Evolutionary conservation across 371 early-diverging fungal species (phyloP).

Genomic region (Coemansia sp.): DNA sequence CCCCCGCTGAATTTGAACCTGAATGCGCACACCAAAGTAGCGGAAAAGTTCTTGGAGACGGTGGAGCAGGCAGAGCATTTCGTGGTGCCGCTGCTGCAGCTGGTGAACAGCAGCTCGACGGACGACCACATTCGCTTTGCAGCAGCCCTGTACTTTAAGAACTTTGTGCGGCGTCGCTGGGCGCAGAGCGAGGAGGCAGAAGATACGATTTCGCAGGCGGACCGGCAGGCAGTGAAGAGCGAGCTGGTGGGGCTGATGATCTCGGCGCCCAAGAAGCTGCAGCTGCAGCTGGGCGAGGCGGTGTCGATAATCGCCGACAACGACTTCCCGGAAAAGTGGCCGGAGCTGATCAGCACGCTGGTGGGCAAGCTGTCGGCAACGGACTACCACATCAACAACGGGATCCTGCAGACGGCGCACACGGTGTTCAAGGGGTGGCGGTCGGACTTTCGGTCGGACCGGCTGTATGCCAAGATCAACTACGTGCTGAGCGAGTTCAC

Average conservation of each 20-base stretch:
- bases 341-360: conserved; percentile 76
- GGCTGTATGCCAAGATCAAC: conserved; percentile 84
- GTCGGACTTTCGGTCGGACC: conserved; percentile 74
- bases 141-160: conserved; percentile 91
- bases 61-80: conserved; percentile 72
- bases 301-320: conserved; percentile 84
- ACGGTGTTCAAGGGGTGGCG: conserved; percentile 95
- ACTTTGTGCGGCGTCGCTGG: conserved; percentile 90
- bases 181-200: conserved; percentile 53
- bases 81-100: conserved; percentile 67
- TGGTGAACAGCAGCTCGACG: conserved; percentile 62
- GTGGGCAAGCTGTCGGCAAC: conserved; percentile 71
- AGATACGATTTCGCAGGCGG: conserved; percentile 61
- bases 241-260: conserved; percentile 86
- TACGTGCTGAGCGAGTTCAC: conserved; percentile 84
- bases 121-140: conserved; percentile 71
- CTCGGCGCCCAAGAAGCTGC: conserved; percentile 71
- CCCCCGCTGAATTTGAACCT: too few relatives aligned
- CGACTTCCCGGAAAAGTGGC: conserved; percentile 92
- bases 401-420: conserved; percentile 89
- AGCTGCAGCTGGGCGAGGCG: conserved; percentile 89
- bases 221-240: conserved; percentile 78
- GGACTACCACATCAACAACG: conserved; percentile 82
- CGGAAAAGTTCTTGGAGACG: conserved; percentile 62
- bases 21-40: conserved; percentile 44